Conservation (phyloP, 305 asterid species). For the Coffea humblotiana region DNA sequence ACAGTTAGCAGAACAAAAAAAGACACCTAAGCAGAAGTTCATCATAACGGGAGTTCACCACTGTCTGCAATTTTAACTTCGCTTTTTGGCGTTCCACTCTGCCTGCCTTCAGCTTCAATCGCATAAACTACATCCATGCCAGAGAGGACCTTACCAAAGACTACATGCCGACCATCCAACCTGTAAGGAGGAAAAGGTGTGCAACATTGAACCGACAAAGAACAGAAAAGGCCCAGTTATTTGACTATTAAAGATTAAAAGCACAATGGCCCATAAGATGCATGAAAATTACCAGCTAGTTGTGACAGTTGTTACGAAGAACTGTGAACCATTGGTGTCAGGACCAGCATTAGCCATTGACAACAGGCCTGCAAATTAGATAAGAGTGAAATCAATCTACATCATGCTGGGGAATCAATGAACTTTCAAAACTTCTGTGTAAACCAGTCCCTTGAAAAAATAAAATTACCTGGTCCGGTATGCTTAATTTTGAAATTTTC, state of each 20-base stretch:
- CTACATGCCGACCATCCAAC: slow-evolving; percentile 95
- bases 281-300: slow-evolving; percentile 59
- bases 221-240: background rate
- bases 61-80: slow-evolving; percentile 78
- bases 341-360: slow-evolving; percentile 67
- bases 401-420: background rate
- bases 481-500: slow-evolving; percentile 95
- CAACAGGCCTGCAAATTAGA: slow-evolving; percentile 34
- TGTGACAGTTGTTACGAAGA: slow-evolving; percentile 67
- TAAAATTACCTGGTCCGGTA: slow-evolving; percentile 78
- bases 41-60: slow-evolving; percentile 81
- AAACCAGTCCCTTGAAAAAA: background rate
- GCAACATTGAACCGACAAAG: background rate
- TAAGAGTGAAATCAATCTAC: background rate
- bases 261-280: background rate
- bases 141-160: slow-evolving; percentile 88
- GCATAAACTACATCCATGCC: slow-evolving; percentile 97
- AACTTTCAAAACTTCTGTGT: background rate
- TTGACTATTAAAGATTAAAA: background rate
- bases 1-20: background rate
- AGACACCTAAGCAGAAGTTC: background rate
- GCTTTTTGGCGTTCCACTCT: slow-evolving; percentile 87
- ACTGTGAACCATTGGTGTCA: slow-evolving; percentile 67
- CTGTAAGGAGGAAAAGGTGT: slow-evolving; percentile 28
- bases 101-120: slow-evolving; percentile 90